phyloP scores from a whole-genome alignment of 345 rosid genomes.

The Brassica carinata region DNA sequence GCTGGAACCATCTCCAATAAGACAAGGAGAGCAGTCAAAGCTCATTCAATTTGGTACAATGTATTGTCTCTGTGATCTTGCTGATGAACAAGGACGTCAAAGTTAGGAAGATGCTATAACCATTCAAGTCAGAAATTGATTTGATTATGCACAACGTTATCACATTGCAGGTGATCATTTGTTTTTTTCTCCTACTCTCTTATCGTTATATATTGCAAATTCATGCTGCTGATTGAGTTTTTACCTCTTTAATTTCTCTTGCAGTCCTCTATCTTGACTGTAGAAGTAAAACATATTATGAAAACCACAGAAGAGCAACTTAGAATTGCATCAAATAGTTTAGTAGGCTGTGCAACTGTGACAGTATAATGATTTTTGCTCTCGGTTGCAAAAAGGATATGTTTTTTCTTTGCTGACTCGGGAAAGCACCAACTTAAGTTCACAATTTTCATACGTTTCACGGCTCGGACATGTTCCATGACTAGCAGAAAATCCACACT shows the following conservation, averaged over 20 bases:
- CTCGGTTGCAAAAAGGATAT: neutral
- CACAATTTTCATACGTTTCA: neutral
- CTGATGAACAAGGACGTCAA: conserved; percentile 58
- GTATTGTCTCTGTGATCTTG: conserved; percentile 55
- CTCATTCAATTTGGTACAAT: conserved; percentile 41
- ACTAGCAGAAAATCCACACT: too few species aligned
- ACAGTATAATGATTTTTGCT: neutral
- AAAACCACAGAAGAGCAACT: conserved; percentile 48
- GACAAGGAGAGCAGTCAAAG: conserved; percentile 23
- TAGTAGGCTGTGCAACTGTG: conserved; percentile 4
- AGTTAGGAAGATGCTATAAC: conserved; percentile 44
- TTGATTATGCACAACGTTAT: conserved; percentile 44
- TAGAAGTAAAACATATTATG: conserved; percentile 57
- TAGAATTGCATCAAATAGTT: conserved; percentile 37
- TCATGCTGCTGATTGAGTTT: neutral
- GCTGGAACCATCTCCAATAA: conserved; percentile 22
- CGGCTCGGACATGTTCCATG: too few species aligned
- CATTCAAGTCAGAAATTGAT: conserved; percentile 50
- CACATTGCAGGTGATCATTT: conserved; percentile 57
- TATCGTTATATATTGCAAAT: conserved; percentile 5
- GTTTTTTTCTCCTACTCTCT: neutral
- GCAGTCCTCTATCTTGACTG: conserved; percentile 56
- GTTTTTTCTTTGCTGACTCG: neutral
- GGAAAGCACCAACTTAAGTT: neutral
- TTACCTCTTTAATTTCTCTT: neutral